Evolutionary conservation across 768 basidiomycete species (phyloP).

Genomic region (Rhodotorula sphaerocarpa): DNA sequence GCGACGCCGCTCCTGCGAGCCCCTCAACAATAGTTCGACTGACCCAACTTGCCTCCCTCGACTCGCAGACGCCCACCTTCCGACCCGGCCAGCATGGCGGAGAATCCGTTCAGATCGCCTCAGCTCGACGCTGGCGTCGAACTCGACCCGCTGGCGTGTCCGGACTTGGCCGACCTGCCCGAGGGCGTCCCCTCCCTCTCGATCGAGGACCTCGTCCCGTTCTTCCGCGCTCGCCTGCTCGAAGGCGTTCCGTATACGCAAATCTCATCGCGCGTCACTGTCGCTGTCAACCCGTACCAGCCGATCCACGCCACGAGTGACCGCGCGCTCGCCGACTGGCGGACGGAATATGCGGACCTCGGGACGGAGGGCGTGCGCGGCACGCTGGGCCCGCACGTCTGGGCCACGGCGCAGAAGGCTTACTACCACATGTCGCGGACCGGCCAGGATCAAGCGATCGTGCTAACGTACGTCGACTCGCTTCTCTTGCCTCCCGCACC

Average conservation of each 20-base stretch:
- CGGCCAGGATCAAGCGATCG: slow-evolving; percentile 78
- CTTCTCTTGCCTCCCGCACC: background rate
- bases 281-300: slow-evolving; percentile 89
- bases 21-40: background rate
- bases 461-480: slow-evolving; percentile 60
- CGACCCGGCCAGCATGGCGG: background rate
- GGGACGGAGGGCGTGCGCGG: slow-evolving; percentile 46
- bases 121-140: background rate
- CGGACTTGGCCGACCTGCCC: slow-evolving; percentile 55
- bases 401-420: slow-evolving; percentile 78
- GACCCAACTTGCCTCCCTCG: background rate
- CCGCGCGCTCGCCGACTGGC: slow-evolving; percentile 73
- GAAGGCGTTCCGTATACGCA: slow-evolving; percentile 70
- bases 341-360: slow-evolving; percentile 67
- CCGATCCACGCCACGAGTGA: slow-evolving; percentile 77
- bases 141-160: slow-evolving; percentile 26
- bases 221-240: slow-evolving; percentile 79
- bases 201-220: slow-evolving; percentile 73
- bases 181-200: slow-evolving; percentile 56
- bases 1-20: too few species aligned
- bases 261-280: slow-evolving; percentile 62
- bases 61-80: background rate
- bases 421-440: slow-evolving; percentile 96
- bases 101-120: background rate
- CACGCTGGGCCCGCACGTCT: slow-evolving; percentile 72